Conservation (phyloP, 1,284 basidiomycete genomes). For the Puccinia hordei region DNA sequence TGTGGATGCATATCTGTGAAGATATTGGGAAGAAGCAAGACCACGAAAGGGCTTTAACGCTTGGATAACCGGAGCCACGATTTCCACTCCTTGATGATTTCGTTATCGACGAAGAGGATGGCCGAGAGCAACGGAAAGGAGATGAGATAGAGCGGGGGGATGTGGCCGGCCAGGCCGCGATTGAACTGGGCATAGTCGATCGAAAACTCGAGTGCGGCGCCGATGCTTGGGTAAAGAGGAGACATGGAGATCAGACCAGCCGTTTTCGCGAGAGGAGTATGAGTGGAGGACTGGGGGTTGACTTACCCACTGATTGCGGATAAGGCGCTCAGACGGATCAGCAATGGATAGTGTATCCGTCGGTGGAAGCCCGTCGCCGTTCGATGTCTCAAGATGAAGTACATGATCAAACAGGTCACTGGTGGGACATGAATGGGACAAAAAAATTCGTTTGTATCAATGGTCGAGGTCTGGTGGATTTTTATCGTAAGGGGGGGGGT, state of each 20-base stretch:
- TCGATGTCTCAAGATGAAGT: constrained; percentile 17
- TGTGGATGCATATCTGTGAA: too few relatives aligned
- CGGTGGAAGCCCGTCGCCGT: constrained; percentile 13
- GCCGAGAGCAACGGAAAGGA: constrained; percentile 28
- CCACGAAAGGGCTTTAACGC: too few relatives aligned
- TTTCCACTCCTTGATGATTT: constrained; percentile 36
- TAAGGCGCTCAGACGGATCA: constrained; percentile 26
- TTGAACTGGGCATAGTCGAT: constrained; percentile 7
- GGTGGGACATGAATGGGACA: neutral
- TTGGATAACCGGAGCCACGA: constrained; percentile 31
- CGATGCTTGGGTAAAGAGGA: neutral
- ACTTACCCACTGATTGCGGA: constrained; percentile 22
- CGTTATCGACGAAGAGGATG: constrained; percentile 20
- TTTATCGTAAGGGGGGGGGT: too few relatives aligned
- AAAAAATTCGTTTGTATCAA: neutral
- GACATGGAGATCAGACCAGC: neutral
- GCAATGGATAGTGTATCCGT: constrained; percentile 23
- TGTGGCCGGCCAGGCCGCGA: neutral
- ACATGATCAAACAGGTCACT: constrained; percentile 20
- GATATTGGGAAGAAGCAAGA: too few relatives aligned
- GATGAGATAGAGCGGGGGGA: constrained; percentile 29
- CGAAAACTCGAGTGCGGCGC: constrained; percentile 13
- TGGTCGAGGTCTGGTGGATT: too few relatives aligned
- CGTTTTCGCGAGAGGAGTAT: neutral
- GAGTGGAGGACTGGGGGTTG: neutral